Evolutionary conservation across 2,329 filamentous ascomycete genomes (phyloP).

Genomic region (Basipetospora chlamydospora): DNA sequence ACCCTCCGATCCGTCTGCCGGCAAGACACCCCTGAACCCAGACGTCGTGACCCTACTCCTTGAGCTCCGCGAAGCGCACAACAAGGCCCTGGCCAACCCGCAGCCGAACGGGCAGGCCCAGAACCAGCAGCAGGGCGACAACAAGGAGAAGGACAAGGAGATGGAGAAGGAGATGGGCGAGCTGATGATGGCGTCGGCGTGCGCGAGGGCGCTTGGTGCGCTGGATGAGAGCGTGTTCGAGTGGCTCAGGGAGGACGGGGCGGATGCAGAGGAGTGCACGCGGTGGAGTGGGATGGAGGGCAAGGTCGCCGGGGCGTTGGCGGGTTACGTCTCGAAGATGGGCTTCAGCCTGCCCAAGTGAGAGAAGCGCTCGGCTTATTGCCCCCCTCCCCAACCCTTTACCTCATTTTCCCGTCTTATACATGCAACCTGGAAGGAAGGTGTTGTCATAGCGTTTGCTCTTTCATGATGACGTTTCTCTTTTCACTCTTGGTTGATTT

Average conservation of each 20-base stretch:
- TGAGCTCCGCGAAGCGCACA: neutral
- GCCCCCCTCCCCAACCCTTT: too few species aligned
- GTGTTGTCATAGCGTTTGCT: too few species aligned
- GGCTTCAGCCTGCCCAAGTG: constrained; percentile 4
- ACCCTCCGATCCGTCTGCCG: neutral
- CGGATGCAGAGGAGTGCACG: constrained; percentile 1
- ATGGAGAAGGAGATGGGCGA: constrained; percentile 4
- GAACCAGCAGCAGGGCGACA: neutral
- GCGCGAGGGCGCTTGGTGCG: constrained; percentile 1
- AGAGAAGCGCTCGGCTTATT: too few species aligned
- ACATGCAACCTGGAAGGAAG: too few species aligned
- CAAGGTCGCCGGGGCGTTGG: neutral
- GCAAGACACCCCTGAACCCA: constrained; percentile 1
- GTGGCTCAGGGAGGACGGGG: constrained; percentile 4
- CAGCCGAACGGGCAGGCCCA: neutral
- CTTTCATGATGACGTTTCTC: too few species aligned
- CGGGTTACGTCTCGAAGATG: constrained; percentile 3
- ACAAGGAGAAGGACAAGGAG: constrained; percentile 1
- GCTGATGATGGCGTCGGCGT: constrained; percentile 3
- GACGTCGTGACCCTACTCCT: constrained; percentile 2
- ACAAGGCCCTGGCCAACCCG: neutral
- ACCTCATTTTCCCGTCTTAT: too few species aligned
- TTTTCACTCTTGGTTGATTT: too few species aligned
- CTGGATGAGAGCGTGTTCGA: constrained; percentile 4
- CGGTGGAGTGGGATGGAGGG: constrained; percentile 1